Evolutionary conservation across 139 green algal species (phyloP), one percentile per base, ranked within the genome.

Genomic region (Chlamydomonas asymmetrica): DNA sequence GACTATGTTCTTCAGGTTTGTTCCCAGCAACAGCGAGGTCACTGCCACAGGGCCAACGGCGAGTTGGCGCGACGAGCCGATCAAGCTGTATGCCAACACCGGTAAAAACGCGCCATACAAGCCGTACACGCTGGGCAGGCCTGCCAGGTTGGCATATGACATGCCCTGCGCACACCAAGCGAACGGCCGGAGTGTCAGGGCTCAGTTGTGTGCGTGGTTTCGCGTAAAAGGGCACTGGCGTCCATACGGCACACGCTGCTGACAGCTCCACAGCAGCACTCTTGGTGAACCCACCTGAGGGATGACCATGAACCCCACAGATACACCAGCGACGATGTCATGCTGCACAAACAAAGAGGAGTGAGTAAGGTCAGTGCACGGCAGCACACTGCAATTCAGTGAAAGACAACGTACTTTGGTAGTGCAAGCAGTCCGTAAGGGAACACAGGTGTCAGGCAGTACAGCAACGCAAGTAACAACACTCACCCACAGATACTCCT

Each of bases 21-120:
- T 79, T 40, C 79, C 75, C 18, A 88, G 81, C 3, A 88, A 64
- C 50, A 85, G 71, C 1, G 70, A 81, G 3, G 79, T 88, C 2
- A 88, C 79, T 4, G 82, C 82, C 54, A 88, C 82, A 3, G 82
- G 82, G 4, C 82, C 82, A 20, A 88, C 82, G 23, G 79, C 82
- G 41, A 88, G 71, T 60, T 88, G 82, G 10, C 82, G 81, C 8
- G 84, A 93, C 66, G 68, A 87, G 25, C 93, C 93, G 31, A 97
- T 85, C 32, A 92, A 43, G 0, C 87, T 71, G 80, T 97, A 97
- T 10, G 90, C 79, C 9, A 97, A 41, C 31, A 90, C 80, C 8
- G 93, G 93, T 40, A 96, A 73, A 81, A 95, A 97, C 1, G 88
- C 89, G 32, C 89, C 87, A 71, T 97, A 97, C 50, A 97, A 83